These are phyloP conservation scores for Cucumis variabilis DNA, from an alignment of 331 rosid genomes.

Conservation along the genomic window DNA sequence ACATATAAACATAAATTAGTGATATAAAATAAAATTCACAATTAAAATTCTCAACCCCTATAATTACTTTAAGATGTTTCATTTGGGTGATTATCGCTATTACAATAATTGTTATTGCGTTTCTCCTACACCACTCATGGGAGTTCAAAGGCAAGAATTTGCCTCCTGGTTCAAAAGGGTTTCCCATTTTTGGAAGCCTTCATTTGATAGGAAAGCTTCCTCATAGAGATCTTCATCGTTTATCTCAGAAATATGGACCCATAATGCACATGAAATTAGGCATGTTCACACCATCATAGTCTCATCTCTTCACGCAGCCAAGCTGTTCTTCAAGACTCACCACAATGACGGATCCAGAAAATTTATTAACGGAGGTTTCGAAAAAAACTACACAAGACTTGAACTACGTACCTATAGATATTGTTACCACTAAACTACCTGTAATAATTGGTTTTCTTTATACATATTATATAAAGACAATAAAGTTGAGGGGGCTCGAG, in stretches of 20 bases:
- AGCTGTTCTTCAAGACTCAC: conserved; percentile 21
- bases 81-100: conserved; percentile 5
- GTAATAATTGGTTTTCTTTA: too few species aligned
- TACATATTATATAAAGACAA: too few species aligned
- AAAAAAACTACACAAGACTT: too few species aligned
- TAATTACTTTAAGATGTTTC: too few species aligned
- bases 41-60: too few species aligned
- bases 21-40: too few species aligned
- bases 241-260: neutral
- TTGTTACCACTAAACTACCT: too few species aligned
- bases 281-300: neutral
- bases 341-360: too few species aligned
- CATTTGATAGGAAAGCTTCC: conserved; percentile 19
- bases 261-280: neutral
- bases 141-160: neutral
- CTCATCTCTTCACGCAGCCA: neutral
- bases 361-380: too few species aligned
- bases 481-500: too few species aligned
- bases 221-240: neutral
- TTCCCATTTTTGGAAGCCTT: conserved; percentile 5
- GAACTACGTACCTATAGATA: too few species aligned
- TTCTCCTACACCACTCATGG: conserved; percentile 38
- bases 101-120: conserved; percentile 59
- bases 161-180: conserved; percentile 5
- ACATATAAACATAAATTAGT: too few species aligned